Conservation (phyloP, 1,284 basidiomycete genomes). For the Tausonia pullulans region DNA sequence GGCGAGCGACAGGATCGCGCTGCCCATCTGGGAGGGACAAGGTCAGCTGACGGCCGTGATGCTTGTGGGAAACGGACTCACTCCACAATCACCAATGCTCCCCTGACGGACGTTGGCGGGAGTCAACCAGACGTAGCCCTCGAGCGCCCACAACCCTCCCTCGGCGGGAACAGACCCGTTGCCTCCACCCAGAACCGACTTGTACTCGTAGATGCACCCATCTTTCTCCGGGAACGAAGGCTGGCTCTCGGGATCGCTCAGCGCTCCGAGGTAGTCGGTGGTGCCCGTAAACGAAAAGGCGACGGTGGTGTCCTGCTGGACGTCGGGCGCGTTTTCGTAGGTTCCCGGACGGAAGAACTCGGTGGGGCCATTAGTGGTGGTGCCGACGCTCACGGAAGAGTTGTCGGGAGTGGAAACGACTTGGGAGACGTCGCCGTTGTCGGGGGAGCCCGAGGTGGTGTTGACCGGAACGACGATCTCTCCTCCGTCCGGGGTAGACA, state of each 20-base stretch:
- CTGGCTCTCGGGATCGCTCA: not conserved
- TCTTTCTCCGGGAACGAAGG: constrained; percentile 13
- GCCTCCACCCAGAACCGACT: constrained; percentile 19
- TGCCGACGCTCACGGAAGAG: constrained; percentile 2
- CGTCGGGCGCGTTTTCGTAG: constrained; percentile 1
- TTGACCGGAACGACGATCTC: constrained; percentile 8
- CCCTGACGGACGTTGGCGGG: constrained; percentile 19
- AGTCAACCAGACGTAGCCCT: constrained; percentile 21
- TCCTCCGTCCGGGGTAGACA: not conserved
- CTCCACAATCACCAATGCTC: constrained; percentile 21
- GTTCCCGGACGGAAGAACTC: constrained; percentile 7
- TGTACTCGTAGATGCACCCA: constrained; percentile 17
- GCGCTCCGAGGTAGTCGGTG: not conserved
- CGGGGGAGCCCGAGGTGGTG: constrained; percentile 1
- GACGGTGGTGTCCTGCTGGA: not conserved
- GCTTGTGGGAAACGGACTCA: not conserved
- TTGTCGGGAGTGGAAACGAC: constrained; percentile 9
- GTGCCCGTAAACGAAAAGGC: not conserved
- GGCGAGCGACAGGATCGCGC: constrained; percentile 10
- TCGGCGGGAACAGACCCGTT: constrained; percentile 8
- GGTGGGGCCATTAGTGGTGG: not conserved
- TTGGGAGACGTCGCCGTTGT: constrained; percentile 11
- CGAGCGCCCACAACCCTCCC: constrained; percentile 21
- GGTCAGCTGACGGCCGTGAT: not conserved
- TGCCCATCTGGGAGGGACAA: constrained; percentile 14